phyloP scores from a whole-genome alignment of 192 early-diverging fungal genomes.

The Paraglomus occultum region DNA sequence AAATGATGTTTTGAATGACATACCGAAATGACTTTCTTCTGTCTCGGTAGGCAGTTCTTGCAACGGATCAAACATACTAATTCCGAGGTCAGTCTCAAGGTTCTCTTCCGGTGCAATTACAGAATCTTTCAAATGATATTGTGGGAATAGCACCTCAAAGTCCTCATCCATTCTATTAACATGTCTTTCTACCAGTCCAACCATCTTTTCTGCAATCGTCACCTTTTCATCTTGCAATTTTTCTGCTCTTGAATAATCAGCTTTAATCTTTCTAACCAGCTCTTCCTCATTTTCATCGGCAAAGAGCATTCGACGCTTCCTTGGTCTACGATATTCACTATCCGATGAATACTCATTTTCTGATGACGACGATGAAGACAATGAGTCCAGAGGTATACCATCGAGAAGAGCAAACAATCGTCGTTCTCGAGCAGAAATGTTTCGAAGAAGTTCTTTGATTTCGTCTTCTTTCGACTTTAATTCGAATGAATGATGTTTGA shows the following conservation, averaged over 20 bases:
- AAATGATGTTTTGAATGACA: background rate
- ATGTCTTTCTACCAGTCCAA: constrained; percentile 2
- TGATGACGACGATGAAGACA: no score
- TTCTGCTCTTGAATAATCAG: background rate
- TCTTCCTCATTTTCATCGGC: constrained; percentile 5
- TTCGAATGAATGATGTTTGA: background rate
- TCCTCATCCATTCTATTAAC: constrained; percentile 4
- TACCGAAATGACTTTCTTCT: constrained; percentile 4
- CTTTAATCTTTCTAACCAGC: background rate
- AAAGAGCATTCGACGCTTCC: background rate
- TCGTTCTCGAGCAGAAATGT: background rate
- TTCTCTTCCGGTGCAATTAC: background rate
- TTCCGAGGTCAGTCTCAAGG: background rate
- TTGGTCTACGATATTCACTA: background rate
- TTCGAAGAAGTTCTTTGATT: background rate
- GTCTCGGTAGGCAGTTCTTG: background rate
- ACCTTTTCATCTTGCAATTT: background rate
- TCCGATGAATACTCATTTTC: background rate
- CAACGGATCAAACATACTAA: background rate
- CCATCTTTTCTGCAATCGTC: background rate
- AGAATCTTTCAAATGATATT: background rate
- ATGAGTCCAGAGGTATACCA: background rate
- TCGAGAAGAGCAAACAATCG: background rate
- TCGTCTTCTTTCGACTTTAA: background rate
- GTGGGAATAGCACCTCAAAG: background rate